Percentiles rank a stretch among this genome's conserved stretches.
Conservation (phyloP, 2,329 filamentous ascomycete species). For the Paecilomyces niveus region DNA sequence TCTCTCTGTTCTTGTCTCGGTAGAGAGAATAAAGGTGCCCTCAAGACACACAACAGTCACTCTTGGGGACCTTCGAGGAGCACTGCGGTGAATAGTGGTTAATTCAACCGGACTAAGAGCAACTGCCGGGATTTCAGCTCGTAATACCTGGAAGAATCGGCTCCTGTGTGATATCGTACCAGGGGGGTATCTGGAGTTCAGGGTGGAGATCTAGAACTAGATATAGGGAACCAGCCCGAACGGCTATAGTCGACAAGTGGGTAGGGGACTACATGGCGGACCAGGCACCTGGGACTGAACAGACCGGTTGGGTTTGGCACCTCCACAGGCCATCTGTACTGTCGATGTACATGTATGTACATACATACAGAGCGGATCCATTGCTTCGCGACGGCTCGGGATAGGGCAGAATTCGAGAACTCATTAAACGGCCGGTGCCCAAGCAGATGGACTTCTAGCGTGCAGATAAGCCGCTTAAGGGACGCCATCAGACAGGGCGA, state of each 20-base stretch:
- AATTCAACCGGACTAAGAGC: background rate
- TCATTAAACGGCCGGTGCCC: background rate
- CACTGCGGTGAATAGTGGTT: background rate
- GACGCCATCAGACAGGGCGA: background rate
- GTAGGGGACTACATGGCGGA: background rate
- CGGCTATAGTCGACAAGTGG: background rate
- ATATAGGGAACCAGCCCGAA: conserved; percentile 11
- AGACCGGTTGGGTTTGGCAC: conserved; percentile 5
- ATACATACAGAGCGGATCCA: conserved; percentile 1
- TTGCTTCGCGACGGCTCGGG: background rate
- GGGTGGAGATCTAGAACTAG: conserved; percentile 22
- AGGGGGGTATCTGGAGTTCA: background rate
- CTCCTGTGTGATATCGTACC: background rate
- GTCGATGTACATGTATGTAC: conserved; percentile 1
- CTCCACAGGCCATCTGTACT: conserved; percentile 6
- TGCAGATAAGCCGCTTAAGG: conserved; percentile 4
- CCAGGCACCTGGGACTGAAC: background rate
- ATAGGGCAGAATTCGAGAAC: background rate
- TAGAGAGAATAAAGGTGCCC: background rate
- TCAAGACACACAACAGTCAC: background rate
- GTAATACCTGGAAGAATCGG: background rate
- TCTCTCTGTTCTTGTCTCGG: background rate
- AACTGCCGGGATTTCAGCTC: background rate
- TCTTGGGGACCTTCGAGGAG: background rate
- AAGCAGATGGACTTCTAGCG: conserved; percentile 3